Base-by-base conservation (phyloP, 2,329 filamentous ascomycete genomes). In the Corynespora cassiicola region DNA sequence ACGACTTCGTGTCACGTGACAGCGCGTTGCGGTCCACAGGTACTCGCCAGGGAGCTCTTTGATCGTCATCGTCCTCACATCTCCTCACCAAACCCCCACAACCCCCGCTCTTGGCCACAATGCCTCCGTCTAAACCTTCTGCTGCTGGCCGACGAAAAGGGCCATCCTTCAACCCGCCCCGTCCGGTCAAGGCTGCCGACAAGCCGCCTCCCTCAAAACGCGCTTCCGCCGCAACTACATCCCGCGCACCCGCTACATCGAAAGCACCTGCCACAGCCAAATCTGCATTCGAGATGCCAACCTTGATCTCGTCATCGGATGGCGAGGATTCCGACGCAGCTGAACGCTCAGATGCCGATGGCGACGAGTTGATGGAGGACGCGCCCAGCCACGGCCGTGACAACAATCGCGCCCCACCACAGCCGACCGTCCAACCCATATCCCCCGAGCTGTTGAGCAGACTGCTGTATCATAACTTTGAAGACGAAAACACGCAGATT, bases 391-490 rank as follows among this genome's bases (percentile, higher is more conserved):
- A 18, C 22, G 21, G 7, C 19, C n/a, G n/a, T n/a, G 38, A 52
- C 16, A 39, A 47, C 28, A 45, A 43, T 25, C 44, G 26, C 31
- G 36, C 45, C 25, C 37, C 50, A n/a, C 23, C 50, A 6, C 27
- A 48, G 29, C 31, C 56, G 23, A 41, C 47, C 16, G 45, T 50
- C 20, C 57, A 58, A 16, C 64, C 77, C 1, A 87, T 96, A 18
- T 88, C 90, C 0, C 75, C 80, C 3, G 84, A 88, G 27, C 75
- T 97, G 1, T 71, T 96, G 25, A 86, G 87, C 7, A 80, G 84
- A 22, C 72, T 96, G 3, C 74, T 96, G 21, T 86, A 95, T 63
- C 83, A 91, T 54, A 83, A 87, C 63, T 96, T 96, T 61, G 76
- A 75, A 29, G 72, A 86, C 18, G 38, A 53, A 9, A 53, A 63